These are phyloP conservation scores for Setaria viridis DNA, from an alignment of 202 grass and related monocot species.

Conservation along the genomic window DNA sequence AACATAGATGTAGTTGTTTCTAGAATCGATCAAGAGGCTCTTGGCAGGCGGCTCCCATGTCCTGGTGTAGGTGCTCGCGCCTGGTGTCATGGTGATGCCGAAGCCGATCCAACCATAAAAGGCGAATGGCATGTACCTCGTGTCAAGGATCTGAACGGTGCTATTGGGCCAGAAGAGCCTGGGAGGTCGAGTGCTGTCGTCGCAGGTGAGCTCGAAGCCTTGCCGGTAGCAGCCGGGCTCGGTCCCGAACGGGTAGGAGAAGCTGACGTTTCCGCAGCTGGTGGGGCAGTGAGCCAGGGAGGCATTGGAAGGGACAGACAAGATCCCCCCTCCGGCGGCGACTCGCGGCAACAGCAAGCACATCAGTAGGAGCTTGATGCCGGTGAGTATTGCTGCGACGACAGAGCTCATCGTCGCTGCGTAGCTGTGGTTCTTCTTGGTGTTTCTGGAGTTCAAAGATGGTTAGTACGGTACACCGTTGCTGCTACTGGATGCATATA, in stretches of 20 bases:
- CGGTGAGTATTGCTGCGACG: too few relatives aligned
- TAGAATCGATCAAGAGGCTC: not conserved
- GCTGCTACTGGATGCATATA: too few relatives aligned
- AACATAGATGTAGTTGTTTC: not conserved
- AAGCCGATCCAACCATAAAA: not conserved
- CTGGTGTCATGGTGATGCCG: not conserved
- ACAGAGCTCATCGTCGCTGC: too few relatives aligned
- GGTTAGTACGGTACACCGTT: too few relatives aligned
- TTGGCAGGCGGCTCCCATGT: not conserved
- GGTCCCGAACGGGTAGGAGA: not conserved
- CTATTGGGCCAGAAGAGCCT: not conserved
- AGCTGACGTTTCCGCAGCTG: not conserved
- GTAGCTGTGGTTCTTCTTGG: too few relatives aligned
- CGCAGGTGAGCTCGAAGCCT: constrained; percentile 7
- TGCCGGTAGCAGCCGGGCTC: not conserved
- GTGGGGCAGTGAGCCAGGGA: not conserved
- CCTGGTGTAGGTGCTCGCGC: not conserved
- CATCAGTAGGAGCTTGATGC: too few relatives aligned
- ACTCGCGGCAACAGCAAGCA: too few relatives aligned
- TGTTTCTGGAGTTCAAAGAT: too few relatives aligned
- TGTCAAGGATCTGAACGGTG: not conserved
- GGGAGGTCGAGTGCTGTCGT: not conserved
- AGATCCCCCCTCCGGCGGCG: not conserved
- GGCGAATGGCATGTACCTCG: too few relatives aligned
- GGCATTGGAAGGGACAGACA: not conserved